Evolutionary conservation across 2,329 filamentous ascomycete species (phyloP).

Genomic region (Septoria petroselini): DNA sequence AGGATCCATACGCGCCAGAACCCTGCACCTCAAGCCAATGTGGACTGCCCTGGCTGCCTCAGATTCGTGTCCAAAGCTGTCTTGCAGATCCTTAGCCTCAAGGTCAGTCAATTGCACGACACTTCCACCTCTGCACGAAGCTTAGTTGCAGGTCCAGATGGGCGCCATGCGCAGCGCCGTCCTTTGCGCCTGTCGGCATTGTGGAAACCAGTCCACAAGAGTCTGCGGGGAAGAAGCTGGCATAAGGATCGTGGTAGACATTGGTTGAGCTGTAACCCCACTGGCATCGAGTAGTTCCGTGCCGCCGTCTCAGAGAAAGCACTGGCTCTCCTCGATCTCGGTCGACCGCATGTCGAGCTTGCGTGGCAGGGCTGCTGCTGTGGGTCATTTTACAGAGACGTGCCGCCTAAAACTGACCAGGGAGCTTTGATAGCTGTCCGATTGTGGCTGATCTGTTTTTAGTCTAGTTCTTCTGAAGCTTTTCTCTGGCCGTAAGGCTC

Average conservation of each 20-base stretch:
- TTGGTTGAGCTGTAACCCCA: slow-evolving; percentile 3
- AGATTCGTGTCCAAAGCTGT: slow-evolving; percentile 8
- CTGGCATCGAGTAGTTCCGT: slow-evolving; percentile 5
- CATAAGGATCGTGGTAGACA: slow-evolving; percentile 4
- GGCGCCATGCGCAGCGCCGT: slow-evolving; percentile 10
- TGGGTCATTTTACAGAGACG: neutral
- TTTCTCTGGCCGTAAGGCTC: neutral
- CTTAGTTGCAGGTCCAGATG: slow-evolving; percentile 12
- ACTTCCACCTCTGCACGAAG: neutral
- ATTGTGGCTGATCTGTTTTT: slow-evolving; percentile 11
- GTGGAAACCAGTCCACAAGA: slow-evolving; percentile 13
- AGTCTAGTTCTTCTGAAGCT: slow-evolving; percentile 2
- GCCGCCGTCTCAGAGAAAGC: slow-evolving; percentile 1
- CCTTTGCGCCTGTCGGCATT: slow-evolving; percentile 8
- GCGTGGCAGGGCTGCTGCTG: slow-evolving; percentile 12
- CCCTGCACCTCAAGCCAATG: slow-evolving; percentile 11
- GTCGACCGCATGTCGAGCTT: slow-evolving; percentile 16
- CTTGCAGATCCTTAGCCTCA: slow-evolving; percentile 7
- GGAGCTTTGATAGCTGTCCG: slow-evolving; percentile 11
- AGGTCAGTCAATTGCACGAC: slow-evolving; percentile 7
- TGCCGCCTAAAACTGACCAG: slow-evolving; percentile 7
- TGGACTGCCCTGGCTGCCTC: slow-evolving; percentile 5
- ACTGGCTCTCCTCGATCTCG: slow-evolving; percentile 13
- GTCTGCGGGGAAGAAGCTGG: slow-evolving; percentile 2
- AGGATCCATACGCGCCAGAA: slow-evolving; percentile 11